Conservation (phyloP, 2,329 filamentous ascomycete genomes). For the Curvularia eragrostidis region DNA sequence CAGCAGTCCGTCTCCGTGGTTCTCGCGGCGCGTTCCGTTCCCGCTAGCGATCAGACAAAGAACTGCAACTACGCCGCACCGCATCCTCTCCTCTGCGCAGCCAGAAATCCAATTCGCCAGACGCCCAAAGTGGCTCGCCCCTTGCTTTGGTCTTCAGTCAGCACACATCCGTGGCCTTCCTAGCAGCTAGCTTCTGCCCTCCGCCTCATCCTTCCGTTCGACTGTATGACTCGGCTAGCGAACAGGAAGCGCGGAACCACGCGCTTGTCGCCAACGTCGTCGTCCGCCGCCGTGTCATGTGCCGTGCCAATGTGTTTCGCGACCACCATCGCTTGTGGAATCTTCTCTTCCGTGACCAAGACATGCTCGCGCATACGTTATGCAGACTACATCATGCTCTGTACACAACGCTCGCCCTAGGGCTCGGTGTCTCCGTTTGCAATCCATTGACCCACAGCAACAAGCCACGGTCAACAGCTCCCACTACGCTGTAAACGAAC, state of each 20-base stretch:
- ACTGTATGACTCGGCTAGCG: constrained; percentile 22
- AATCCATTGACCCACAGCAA: not conserved
- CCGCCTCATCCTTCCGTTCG: constrained; percentile 27
- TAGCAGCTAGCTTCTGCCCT: constrained; percentile 19
- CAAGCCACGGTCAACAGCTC: not conserved
- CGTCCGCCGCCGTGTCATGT: constrained; percentile 11
- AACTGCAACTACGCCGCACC: constrained; percentile 26
- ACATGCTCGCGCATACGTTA: constrained; percentile 1
- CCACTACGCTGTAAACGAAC: not conserved
- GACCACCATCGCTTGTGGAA: constrained; percentile 10
- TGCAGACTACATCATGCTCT: not conserved
- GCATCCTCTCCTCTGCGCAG: constrained; percentile 7
- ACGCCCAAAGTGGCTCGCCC: constrained; percentile 2
- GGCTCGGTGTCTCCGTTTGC: not conserved
- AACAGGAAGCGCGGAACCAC: constrained; percentile 30
- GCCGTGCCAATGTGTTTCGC: constrained; percentile 2
- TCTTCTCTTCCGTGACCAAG: constrained; percentile 9
- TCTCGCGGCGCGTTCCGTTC: constrained; percentile 37
- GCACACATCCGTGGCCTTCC: constrained; percentile 12
- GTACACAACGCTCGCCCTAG: not conserved
- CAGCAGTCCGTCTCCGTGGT: constrained; percentile 27
- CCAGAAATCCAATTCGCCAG: constrained; percentile 9
- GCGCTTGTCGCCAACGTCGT: constrained; percentile 24
- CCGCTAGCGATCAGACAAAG: constrained; percentile 34
- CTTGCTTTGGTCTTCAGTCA: constrained; percentile 18